Base-by-base conservation (phyloP, 2,329 filamentous ascomycete genomes). In the Colletotrichum somersetense region DNA sequence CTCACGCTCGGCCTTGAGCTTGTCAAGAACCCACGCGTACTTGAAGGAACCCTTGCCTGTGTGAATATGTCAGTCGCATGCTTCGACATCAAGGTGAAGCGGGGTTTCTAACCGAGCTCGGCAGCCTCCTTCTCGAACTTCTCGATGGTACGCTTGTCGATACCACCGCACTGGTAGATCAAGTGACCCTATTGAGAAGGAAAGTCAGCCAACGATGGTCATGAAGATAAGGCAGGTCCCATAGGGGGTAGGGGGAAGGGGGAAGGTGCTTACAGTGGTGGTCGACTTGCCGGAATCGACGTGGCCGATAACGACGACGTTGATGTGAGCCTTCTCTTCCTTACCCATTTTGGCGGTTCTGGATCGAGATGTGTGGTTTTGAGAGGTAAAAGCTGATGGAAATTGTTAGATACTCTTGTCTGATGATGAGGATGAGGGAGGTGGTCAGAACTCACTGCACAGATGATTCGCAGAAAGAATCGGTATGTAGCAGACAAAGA, bases 81-180 rank as follows among this genome's bases (percentile, higher is more conserved):
- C 23, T 40, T 56, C 38, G 11, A 44, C 68, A 58, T 8, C 23
- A 42, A 40, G 50, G 33, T 16, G 23, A 26, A 52, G 71, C 8
- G 48, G 62, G 55, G 10, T 66, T 33, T 62, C 30, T 62, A 18
- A 26, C 46, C 61, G 57, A 69, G 61, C 20, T 68, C 66, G 12
- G 66, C 66, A 97, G 93, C 93, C 97, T 97, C 95, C 94, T 99
- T 99, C 95, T 99, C 96, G 92, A 99, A 99, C 93, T 99, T 99
- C 93, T 99, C 96, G 86, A 99, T 99, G 87, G 96, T 98, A 95
- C 96, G 96, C 91, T 96, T 95, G 94, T 99, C 96, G 85, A 98
- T 99, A 94, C 96, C 96, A 93, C 96, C 96, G 91, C 96, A 98
- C 93, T 99, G 96, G 95, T 98, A 98, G 93, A 99, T 98, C 92